Evolutionary conservation across 2,329 filamentous ascomycete species (phyloP), one percentile per base, ranked within the genome.

Genomic region (Penicillium glabrum): DNA sequence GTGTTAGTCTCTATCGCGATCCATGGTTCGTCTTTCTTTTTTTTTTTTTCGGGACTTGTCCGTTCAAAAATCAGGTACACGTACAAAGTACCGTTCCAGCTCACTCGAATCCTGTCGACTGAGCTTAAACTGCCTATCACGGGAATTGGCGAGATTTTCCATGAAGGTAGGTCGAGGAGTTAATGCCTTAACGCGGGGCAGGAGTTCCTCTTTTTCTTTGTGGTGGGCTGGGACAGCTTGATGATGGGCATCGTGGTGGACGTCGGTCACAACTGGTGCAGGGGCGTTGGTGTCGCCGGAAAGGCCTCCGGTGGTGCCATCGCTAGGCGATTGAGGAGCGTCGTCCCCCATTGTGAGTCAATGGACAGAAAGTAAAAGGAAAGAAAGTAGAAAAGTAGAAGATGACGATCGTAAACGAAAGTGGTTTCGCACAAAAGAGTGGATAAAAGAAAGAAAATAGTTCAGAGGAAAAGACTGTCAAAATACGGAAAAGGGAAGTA

Each of bases 11-110:
- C 7, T 39, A 29, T 29, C 27, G 21, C 5, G 27, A 23, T 13
- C 19, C 19, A 41, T 41, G n/a, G n/a, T 39, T 39, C 19, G 10
- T 41, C 9, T 13, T 19, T 9, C 35, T 37, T 37, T 1, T 37
- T n/a, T 37, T n/a, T 19, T 39, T 39, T 39, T 4, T 39, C 35
- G 35, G 9, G 2, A 39, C 7, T 39, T n/a, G n/a, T 37, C 27
- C 27, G 27, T 10, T 29, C 1, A 10, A 0, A 29, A 9, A n/a
- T 14, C 31, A 39, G 14, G n/a, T 31, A 14, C 19, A 69, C 79
- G 44, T 71, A 82, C 82, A 67, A 87, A 88, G 71, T 87, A 87
- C 61, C 86, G 83, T 58, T 86, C 83, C 47, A 87, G 61, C 33
- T 84, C 81, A 58, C 81, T 71, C 14, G 68, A 72, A 33, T 72